A percentile compares a stretch with the other conserved stretches of the same genome.
phyloP scores from a whole-genome alignment of 2,329 filamentous ascomycete genomes.

The Fusarium nanum region DNA sequence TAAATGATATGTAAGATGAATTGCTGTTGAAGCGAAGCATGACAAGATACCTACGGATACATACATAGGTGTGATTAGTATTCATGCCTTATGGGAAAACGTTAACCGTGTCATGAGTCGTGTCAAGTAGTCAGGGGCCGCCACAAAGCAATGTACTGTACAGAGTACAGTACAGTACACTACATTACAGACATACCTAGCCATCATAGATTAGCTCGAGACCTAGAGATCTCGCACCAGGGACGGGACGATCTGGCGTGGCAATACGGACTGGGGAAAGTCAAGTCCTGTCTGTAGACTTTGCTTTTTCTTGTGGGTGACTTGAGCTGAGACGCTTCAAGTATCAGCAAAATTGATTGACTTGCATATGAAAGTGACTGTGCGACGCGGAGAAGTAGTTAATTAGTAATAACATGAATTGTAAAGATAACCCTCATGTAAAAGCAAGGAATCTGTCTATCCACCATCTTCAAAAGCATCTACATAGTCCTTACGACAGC shows the following conservation, averaged over 20 bases:
- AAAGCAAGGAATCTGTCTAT: not conserved
- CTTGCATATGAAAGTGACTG: not conserved
- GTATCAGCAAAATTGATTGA: constrained; percentile 23
- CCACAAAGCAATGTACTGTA: not conserved
- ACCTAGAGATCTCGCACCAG: constrained; percentile 38
- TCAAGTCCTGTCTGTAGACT: constrained; percentile 5
- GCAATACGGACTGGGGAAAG: constrained; percentile 30
- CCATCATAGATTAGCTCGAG: constrained; percentile 30
- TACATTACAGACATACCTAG: not conserved
- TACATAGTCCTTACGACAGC: not conserved
- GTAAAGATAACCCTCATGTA: not conserved
- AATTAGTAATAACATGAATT: not conserved
- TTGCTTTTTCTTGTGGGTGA: constrained; percentile 23
- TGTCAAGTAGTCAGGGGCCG: constrained; percentile 4
- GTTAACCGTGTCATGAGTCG: constrained; percentile 30
- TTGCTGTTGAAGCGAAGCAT: not conserved
- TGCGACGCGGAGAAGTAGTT: not conserved
- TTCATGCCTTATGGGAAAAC: constrained; percentile 27
- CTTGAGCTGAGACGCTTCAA: constrained; percentile 14
- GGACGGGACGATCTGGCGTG: constrained; percentile 42
- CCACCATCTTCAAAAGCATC: not conserved
- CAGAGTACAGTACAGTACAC: too few species aligned
- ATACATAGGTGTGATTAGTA: not conserved
- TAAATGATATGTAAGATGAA: constrained; percentile 1
- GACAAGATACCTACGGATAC: constrained; percentile 9